Conservation (phyloP, 169 alveolate genomes). For the Plasmodium knowlesi region DNA sequence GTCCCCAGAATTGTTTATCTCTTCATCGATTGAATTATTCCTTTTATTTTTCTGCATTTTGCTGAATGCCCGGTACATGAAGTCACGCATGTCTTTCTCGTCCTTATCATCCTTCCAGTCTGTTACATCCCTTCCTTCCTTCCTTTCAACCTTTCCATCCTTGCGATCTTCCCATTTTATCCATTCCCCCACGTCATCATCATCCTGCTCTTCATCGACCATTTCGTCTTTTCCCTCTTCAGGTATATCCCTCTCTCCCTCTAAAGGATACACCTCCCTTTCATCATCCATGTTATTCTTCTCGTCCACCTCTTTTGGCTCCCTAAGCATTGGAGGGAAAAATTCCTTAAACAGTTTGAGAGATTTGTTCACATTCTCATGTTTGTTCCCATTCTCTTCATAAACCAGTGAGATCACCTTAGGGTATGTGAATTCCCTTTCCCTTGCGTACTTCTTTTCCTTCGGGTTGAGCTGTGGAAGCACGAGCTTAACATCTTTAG, state of each 20-base stretch:
- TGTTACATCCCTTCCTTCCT: background rate
- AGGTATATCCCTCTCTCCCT: background rate
- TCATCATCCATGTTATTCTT: background rate
- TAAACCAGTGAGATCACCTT: slow-evolving; percentile 24
- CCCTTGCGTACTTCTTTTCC: background rate
- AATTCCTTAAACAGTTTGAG: slow-evolving; percentile 21
- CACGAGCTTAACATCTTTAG: slow-evolving; percentile 42
- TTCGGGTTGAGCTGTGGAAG: slow-evolving; percentile 1
- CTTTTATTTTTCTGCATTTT: background rate
- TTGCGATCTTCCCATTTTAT: background rate
- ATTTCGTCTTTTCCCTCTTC: background rate
- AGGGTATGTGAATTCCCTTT: background rate
- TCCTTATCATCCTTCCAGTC: background rate
- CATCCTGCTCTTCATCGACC: background rate
- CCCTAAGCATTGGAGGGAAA: slow-evolving; percentile 16
- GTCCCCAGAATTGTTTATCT: background rate
- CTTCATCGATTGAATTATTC: background rate
- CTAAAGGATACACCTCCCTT: background rate
- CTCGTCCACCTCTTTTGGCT: background rate
- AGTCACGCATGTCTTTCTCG: background rate
- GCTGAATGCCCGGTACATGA: background rate
- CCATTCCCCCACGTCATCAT: background rate
- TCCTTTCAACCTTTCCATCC: background rate
- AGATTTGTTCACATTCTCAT: slow-evolving; percentile 27
- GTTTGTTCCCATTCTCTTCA: slow-evolving; percentile 17